phyloP scores from a whole-genome alignment of 2,329 filamentous ascomycete genomes.

The Cytospora chrysosperma region DNA sequence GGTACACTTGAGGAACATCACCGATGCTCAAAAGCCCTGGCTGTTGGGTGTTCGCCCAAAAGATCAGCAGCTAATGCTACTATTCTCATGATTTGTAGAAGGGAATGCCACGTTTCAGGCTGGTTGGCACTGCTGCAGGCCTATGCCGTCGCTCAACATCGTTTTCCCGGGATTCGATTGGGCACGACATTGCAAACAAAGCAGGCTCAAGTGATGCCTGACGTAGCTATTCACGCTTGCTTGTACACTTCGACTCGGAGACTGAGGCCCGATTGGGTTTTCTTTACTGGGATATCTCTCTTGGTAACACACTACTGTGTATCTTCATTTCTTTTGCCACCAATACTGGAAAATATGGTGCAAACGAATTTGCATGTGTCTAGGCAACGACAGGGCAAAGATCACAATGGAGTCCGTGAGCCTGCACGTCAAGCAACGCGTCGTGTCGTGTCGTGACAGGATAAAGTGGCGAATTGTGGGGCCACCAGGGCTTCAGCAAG shows the following conservation, averaged over 20 bases:
- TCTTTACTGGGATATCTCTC: not conserved
- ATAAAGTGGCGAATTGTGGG: not conserved
- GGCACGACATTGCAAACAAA: not conserved
- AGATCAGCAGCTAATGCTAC: not conserved
- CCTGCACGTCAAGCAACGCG: not conserved
- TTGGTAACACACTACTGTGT: too few species aligned
- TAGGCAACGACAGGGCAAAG: not conserved
- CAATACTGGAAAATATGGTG: not conserved
- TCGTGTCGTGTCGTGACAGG: not conserved
- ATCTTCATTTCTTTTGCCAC: not conserved
- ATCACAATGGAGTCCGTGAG: not conserved
- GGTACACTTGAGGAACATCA: too few species aligned
- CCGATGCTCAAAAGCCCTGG: not conserved
- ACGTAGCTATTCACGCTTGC: not conserved
- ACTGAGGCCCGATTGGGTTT: not conserved
- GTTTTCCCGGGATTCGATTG: not conserved
- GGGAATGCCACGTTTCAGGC: not conserved
- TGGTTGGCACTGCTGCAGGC: not conserved
- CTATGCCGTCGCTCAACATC: not conserved
- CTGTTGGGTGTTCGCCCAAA: not conserved
- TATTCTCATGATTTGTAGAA: not conserved
- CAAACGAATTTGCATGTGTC: not conserved
- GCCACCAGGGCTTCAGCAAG: not conserved
- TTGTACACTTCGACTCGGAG: not conserved
- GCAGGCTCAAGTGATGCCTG: not conserved